Conservation (phyloP, 2,329 filamentous ascomycete species). For the Aspergillus jensenii region DNA sequence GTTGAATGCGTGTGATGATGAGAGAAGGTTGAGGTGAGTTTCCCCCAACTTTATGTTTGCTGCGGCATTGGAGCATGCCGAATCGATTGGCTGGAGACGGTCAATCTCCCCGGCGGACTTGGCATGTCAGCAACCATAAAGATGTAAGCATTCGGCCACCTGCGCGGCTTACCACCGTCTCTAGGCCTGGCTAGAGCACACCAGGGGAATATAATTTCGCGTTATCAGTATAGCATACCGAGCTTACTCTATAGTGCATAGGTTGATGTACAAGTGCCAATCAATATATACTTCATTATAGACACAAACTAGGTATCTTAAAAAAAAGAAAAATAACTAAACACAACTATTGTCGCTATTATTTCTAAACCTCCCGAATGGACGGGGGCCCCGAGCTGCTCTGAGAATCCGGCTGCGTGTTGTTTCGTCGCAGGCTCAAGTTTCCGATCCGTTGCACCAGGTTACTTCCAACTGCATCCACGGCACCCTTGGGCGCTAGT, state of each 20-base stretch:
- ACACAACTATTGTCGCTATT: slow-evolving; percentile 6
- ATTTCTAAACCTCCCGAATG: slow-evolving; percentile 36
- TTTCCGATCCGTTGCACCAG: slow-evolving; percentile 83
- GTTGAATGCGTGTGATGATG: neutral
- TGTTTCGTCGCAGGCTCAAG: slow-evolving; percentile 60
- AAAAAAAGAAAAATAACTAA: slow-evolving; percentile 14
- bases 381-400: slow-evolving; percentile 30
- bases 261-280: too few species aligned
- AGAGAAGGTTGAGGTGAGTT: neutral
- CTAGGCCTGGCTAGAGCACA: neutral
- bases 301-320: slow-evolving; percentile 20
- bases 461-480: slow-evolving; percentile 89
- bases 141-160: slow-evolving; percentile 7
- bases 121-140: slow-evolving; percentile 7
- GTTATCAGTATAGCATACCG: neutral
- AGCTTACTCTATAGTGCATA: too few species aligned
- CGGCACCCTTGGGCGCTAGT: slow-evolving; percentile 81
- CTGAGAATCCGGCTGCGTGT: slow-evolving; percentile 32
- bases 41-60: neutral
- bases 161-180: neutral
- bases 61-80: slow-evolving; percentile 8
- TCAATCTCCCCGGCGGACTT: slow-evolving; percentile 3
- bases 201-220: neutral
- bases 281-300: slow-evolving; percentile 8
- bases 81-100: slow-evolving; percentile 12